Conservation (phyloP, 371 early-diverging fungal genomes). For the Lichtheimia ornata region DNA sequence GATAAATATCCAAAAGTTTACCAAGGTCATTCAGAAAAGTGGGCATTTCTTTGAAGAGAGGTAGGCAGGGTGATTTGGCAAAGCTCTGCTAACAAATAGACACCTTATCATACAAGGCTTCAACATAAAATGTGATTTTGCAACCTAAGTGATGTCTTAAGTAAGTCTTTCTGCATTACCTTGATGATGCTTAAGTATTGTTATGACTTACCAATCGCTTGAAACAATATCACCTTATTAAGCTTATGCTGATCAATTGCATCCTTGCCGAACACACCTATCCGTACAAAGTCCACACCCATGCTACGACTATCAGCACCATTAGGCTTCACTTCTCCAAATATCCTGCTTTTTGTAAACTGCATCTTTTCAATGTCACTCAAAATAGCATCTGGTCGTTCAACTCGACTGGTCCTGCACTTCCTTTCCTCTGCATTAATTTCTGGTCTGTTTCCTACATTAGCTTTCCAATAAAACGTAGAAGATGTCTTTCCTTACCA, state of each 20-base stretch:
- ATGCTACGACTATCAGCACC: background rate
- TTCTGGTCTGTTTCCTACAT: background rate
- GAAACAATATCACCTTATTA: slow-evolving; percentile 1
- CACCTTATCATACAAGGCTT: background rate
- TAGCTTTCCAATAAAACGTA: too few species aligned
- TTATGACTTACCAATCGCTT: slow-evolving; percentile 6
- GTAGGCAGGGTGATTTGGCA: background rate
- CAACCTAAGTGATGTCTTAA: slow-evolving; percentile 3
- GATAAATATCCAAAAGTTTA: background rate
- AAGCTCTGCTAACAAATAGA: background rate
- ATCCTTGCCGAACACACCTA: background rate
- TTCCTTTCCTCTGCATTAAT: slow-evolving; percentile 1
- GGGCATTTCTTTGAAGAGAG: background rate
- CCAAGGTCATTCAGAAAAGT: background rate
- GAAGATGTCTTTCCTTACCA: too few species aligned
- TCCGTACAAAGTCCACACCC: background rate
- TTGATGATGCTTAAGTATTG: background rate
- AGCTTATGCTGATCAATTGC: background rate
- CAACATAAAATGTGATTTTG: background rate
- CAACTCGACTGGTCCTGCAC: background rate
- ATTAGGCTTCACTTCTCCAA: slow-evolving; percentile 1
- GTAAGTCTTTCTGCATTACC: background rate
- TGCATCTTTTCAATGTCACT: background rate
- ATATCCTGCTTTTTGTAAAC: background rate
- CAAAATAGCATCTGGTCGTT: background rate